Evolutionary conservation across 345 rosid species (phyloP), one percentile per base, ranked within the genome.

Genomic region (Anacardium occidentale): DNA sequence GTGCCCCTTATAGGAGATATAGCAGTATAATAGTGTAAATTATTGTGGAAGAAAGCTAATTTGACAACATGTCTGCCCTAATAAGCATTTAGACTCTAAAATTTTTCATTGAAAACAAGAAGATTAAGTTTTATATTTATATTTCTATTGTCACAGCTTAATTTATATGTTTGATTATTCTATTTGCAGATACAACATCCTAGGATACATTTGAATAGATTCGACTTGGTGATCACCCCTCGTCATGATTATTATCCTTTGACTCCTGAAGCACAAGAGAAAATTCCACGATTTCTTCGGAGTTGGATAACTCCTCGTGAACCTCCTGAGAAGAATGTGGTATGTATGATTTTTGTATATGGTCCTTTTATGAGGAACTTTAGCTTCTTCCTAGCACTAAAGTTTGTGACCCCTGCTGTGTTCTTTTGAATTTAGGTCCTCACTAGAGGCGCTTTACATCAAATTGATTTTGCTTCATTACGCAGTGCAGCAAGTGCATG

Each of bases 171-270:
- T 4, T 25, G 11, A 21, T 69, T 69, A 57, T 44, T 44, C 53
- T 7, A 48, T 61, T 66, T 83, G 78, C 85, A 95, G 99, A 88
- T 95, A 64, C 94, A 92, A 82, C 99, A 91, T 84, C 99, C 99
- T 15, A 87, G 98, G 89, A 77, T 86, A n/a, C 86, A 79, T 17
- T 79, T 92, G 81, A 83, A 85, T 75, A 89, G 96, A 83, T 95
- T 95, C 86, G 99, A 95, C 80, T 73, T 95, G 88, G 96, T 95
- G 77, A 87, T 95, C 62, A 87, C 99, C 44, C 99, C 99, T 72
- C 85, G 75, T 62, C 99, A 92, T 54, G 98, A 95, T 83, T 95
- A 83, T 77, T 95, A 92, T 84, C 92, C 96, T 80, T 76, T 92
- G 79, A 86, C 97, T 59, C 85, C 88, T 10, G 83, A 91, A 78